phyloP scores from a whole-genome alignment of 2,329 filamentous ascomycete species.

The Ceratocystis smalleyi region DNA sequence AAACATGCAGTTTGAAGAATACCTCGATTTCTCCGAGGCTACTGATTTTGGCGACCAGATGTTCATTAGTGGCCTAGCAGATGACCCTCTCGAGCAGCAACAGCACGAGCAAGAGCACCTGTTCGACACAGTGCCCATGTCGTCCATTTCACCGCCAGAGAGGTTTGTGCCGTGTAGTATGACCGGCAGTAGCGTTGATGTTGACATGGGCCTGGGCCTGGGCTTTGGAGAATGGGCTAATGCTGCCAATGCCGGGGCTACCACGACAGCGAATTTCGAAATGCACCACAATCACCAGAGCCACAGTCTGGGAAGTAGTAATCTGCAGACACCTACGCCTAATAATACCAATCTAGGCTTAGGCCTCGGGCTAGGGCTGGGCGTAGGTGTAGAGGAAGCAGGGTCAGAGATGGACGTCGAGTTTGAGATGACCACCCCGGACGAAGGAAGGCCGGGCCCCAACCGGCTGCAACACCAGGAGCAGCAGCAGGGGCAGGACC shows the following conservation, averaged over 20 bases:
- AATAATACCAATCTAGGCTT: not conserved
- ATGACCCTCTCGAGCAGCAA: not conserved
- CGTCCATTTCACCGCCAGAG: not conserved
- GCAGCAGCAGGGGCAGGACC: not conserved
- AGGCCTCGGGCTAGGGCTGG: not conserved
- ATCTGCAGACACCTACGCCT: not conserved
- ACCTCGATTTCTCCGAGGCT: not conserved
- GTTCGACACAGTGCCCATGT: not conserved
- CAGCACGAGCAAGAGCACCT: not conserved
- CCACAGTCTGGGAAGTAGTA: not conserved
- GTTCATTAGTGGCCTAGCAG: constrained; percentile 3
- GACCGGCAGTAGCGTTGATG: not conserved
- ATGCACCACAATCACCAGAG: not conserved
- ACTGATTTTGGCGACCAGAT: constrained; percentile 8
- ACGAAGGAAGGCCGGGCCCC: not conserved
- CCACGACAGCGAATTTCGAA: not conserved
- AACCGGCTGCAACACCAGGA: not conserved
- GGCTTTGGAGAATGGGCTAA: not conserved
- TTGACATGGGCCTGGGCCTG: not conserved
- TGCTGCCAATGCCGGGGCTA: not conserved
- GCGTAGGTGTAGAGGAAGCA: not conserved
- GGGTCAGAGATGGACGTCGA: not conserved
- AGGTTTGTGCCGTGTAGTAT: not conserved
- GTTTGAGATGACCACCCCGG: not conserved
- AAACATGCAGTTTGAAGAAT: constrained; percentile 2